A percentile compares a stretch with the other conserved stretches of the same genome.
Evolutionary conservation across 441 rosid genomes (phyloP).

Genomic region (Populus hybrid): DNA sequence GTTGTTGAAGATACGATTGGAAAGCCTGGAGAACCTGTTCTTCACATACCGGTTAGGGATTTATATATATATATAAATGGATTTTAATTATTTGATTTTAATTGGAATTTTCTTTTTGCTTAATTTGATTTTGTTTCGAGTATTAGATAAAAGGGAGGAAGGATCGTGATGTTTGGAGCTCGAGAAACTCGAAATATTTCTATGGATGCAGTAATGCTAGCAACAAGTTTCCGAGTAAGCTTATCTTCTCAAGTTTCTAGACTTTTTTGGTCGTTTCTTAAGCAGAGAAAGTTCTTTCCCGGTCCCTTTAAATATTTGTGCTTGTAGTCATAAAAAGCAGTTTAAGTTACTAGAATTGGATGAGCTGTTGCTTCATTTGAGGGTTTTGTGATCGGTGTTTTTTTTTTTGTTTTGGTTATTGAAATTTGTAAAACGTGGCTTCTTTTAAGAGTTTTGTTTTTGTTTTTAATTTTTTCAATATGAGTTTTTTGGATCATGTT

Average conservation of each 20-base stretch:
- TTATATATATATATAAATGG: not conserved
- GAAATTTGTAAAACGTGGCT: not conserved
- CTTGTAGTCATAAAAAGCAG: not conserved
- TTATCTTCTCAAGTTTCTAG: not conserved
- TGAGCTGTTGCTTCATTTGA: not conserved
- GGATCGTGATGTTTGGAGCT: constrained; percentile 80
- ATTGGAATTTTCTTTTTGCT: constrained; percentile 3
- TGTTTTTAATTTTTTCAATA: not conserved
- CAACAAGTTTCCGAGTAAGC: constrained; percentile 64
- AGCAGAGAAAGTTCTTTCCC: not conserved
- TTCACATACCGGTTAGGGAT: constrained; percentile 63
- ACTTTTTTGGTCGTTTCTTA: not conserved
- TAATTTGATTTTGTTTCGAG: constrained; percentile 13
- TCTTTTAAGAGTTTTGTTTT: not conserved
- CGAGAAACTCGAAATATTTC: constrained; percentile 55
- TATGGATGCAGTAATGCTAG: constrained; percentile 79
- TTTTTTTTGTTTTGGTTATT: not conserved
- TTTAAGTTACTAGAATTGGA: not conserved
- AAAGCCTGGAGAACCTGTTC: constrained; percentile 30
- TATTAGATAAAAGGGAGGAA: constrained; percentile 57
- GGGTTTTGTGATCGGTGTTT: not conserved
- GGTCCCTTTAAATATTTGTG: not conserved
- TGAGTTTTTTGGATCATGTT: constrained; percentile 16
- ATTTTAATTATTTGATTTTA: constrained; percentile 4
- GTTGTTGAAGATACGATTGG: constrained; percentile 25